Evolutionary conservation across 345 rosid genomes (phyloP).

Genomic region (Moringa oleifera): DNA sequence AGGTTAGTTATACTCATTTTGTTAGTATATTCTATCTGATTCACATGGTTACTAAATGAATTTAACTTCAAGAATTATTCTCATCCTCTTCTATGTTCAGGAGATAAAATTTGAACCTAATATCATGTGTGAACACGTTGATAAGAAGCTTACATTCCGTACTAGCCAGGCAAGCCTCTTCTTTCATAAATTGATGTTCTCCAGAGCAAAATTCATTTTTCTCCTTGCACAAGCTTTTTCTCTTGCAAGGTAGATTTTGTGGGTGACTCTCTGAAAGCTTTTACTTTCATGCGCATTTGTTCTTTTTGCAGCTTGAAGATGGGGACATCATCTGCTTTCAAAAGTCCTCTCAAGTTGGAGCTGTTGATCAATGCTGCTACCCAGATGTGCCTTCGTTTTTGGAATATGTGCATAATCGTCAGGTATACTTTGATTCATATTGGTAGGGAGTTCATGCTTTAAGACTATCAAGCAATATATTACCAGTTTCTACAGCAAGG

Average conservation of each 20-base stretch:
- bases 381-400: conserved; percentile 77
- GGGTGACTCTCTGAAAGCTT: too few species aligned
- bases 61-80: background rate
- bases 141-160: conserved; percentile 64
- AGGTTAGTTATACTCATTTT: conserved; percentile 41
- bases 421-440: too few species aligned
- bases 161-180: conserved; percentile 47
- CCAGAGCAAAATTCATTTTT: conserved; percentile 8
- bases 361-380: conserved; percentile 48
- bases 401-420: conserved; percentile 90
- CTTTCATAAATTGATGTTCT: conserved; percentile 11
- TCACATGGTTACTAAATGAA: background rate
- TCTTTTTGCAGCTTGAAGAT: conserved; percentile 74
- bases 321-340: conserved; percentile 92
- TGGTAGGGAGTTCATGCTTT: too few species aligned
- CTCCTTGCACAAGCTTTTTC: background rate
- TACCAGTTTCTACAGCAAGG: too few species aligned
- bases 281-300: background rate
- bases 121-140: conserved; percentile 85
- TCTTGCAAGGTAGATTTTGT: background rate
- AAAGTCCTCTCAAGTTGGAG: conserved; percentile 46
- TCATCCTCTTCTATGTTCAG: conserved; percentile 32
- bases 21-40: background rate
- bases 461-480: too few species aligned
- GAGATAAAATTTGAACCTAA: conserved; percentile 90